Base-by-base conservation (phyloP, 441 rosid species). In the Hura crepitans region DNA sequence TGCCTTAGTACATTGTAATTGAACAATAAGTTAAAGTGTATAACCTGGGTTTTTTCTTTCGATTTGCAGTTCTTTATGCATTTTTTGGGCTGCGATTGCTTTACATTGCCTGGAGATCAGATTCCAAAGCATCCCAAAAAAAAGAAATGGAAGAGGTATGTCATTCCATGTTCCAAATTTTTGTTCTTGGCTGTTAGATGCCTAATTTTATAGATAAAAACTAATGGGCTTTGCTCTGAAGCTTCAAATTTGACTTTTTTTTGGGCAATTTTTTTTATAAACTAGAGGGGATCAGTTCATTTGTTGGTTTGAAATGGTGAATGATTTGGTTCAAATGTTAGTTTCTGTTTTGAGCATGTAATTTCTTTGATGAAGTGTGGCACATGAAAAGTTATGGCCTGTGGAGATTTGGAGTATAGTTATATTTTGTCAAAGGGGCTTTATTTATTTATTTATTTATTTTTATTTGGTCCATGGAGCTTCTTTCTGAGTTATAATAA, bases 31-130 rank as follows among this genome's bases (percentile, higher is more conserved):
- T 49, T 46, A 50, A 31, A n/a, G 25, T 50, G 18, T n/a, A n/a
- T 57, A n/a, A 73, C 18, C 60, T 28, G 43, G 6, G 5, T 39
- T 13, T 74, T n/a, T 42, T 62, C n/a, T 69, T 70, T 72, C 43
- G 18, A 20, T 35, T 45, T 79, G 79, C 85, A 95, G 98, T 95
- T 75, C 93, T 95, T 35, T 92, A 95, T 81, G 85, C 87, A 51
- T 92, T 90, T 80, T 95, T 95, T 66, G 98, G 99, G 23, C 77
- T 95, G 65, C 92, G 98, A 67, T 76, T 95, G 67, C 95, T 95
- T 77, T 95, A 92, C 85, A 95, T 95, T 79, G 99, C 99, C 54
- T 95, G 98, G 98, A 92, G 87, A 78, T 90, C 99, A 35, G 96
- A 95, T 87, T 69, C 99, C 75, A 95, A 92, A 82, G 76, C 90